phyloP scores from a whole-genome alignment of 2,329 filamentous ascomycete species.

The Pseudocercospora vitis region DNA sequence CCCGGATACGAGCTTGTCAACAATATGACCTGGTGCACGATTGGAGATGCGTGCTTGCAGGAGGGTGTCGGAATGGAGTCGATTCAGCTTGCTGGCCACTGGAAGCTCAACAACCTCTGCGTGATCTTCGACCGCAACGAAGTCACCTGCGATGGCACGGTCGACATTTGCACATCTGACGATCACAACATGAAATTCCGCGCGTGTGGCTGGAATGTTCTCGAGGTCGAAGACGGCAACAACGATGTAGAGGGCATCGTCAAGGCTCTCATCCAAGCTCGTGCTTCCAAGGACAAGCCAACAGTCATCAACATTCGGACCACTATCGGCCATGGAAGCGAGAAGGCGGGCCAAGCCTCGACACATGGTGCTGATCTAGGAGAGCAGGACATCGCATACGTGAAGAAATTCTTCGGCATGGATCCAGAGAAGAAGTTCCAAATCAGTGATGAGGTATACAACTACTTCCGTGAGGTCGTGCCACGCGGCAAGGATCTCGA shows the following conservation, averaged over 20 bases:
- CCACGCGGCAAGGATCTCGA: conserved; percentile 50
- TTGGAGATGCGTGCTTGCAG: conserved; percentile 59
- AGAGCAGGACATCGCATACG: conserved; percentile 53
- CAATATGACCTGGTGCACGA: conserved; percentile 58
- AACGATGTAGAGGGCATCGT: conserved; percentile 54
- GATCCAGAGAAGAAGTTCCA: conserved; percentile 45
- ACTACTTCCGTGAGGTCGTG: conserved; percentile 55
- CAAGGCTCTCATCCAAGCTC: conserved; percentile 45
- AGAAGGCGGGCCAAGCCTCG: conserved; percentile 52
- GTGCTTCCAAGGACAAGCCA: conserved; percentile 45
- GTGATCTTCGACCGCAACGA: conserved; percentile 63
- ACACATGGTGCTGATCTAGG: conserved; percentile 62
- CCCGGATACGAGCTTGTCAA: conserved; percentile 51
- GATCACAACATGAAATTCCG: conserved; percentile 60
- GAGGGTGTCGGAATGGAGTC: conserved; percentile 61
- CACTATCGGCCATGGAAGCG: conserved; percentile 56
- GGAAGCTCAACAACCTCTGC: conserved; percentile 56
- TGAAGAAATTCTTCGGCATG: conserved; percentile 55
- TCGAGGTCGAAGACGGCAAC: conserved; percentile 56
- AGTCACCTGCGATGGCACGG: conserved; percentile 58
- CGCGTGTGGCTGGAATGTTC: conserved; percentile 56
- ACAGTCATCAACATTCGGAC: conserved; percentile 60
- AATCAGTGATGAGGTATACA: conserved; percentile 47
- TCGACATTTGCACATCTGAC: conserved; percentile 54
- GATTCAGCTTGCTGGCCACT: conserved; percentile 58